Evolutionary conservation across 768 basidiomycete species (phyloP).

Genomic region (Galerina sulciceps): DNA sequence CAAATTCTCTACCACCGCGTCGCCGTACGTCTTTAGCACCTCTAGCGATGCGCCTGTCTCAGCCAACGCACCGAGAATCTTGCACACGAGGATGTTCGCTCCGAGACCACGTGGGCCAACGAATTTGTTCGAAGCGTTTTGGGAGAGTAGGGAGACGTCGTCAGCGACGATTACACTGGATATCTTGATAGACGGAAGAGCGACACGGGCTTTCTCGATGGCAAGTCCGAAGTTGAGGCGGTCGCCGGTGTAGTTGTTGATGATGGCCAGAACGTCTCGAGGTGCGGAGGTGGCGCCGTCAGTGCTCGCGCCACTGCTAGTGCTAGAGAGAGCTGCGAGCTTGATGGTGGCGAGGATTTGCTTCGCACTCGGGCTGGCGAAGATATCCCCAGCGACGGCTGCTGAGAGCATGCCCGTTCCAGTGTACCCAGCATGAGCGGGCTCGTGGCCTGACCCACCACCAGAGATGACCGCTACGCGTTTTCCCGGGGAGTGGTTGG

Average conservation of each 20-base stretch:
- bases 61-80: conserved; percentile 56
- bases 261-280: conserved; percentile 40
- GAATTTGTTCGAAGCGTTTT: conserved; percentile 24
- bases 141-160: conserved; percentile 50
- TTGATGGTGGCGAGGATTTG: conserved; percentile 56
- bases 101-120: conserved; percentile 56
- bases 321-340: conserved; percentile 43
- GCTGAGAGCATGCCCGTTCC: conserved; percentile 61
- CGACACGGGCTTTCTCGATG: conserved; percentile 51
- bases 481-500: conserved; percentile 16
- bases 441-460: conserved; percentile 63
- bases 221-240: conserved; percentile 63
- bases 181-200: conserved; percentile 33
- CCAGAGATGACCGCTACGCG: conserved; percentile 49
- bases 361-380: conserved; percentile 64
- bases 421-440: conserved; percentile 60
- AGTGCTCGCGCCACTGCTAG: too few species aligned
- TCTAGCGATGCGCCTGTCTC: conserved; percentile 40
- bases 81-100: conserved; percentile 56
- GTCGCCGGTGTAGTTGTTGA: conserved; percentile 60
- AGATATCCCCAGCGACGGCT: conserved; percentile 63
- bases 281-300: background rate
- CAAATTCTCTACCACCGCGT: conserved; percentile 34
- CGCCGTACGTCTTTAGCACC: conserved; percentile 37
- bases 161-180: conserved; percentile 57